Evolutionary conservation across 2,329 filamentous ascomycete species (phyloP), one percentile per base, ranked within the genome.

Genomic region (Metarhizium anisopliae): DNA sequence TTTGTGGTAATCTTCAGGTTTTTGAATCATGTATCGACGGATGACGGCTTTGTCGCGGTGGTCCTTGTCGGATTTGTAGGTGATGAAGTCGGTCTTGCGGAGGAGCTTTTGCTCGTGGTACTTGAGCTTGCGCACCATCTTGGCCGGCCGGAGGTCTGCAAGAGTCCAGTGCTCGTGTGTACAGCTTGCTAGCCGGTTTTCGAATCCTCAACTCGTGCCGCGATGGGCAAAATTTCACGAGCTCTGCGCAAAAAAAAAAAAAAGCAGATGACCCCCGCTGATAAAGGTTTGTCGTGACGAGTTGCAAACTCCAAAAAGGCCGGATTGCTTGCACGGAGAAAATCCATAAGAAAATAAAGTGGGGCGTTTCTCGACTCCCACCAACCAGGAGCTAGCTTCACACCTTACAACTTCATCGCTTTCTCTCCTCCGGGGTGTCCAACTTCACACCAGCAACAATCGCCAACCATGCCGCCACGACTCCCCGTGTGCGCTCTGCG

Each of bases 101-200:
- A 97, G 83, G 69, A 97, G 87, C 81, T 94, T 95, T 70, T 94
- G 85, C 84, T 99, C 94, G 75, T 96, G 93, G 74, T 95, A 84
- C 76, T 96, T 97, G 69, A 99, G 84, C 78, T 95, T 91, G 65
- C 94, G 87, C 63, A 95, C 90, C 94, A 97, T 97, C 29, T 63
- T 80, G 69, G 35, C 30, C 8, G 10, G 35, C 30, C 1, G 25
- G 4, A 6, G 47, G 25, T 25, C 11, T 18, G 47, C 11, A 13
- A 36, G 25, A 25, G 25, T 13, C 35, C 11, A 43, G n/a, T 1
- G 11, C 10, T 43, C 40, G 18, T 35, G 20, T 29, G 18, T 43
- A 56, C n/a, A 52, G n/a, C n/a, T 47, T 47, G 5, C 43, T 14
- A 25, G 11, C 16, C 40, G 40, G 2, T 3, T 10, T 14, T 16